Base-by-base conservation (phyloP, 2,329 filamentous ascomycete species). In the Pseudogymnoascus sp. region DNA sequence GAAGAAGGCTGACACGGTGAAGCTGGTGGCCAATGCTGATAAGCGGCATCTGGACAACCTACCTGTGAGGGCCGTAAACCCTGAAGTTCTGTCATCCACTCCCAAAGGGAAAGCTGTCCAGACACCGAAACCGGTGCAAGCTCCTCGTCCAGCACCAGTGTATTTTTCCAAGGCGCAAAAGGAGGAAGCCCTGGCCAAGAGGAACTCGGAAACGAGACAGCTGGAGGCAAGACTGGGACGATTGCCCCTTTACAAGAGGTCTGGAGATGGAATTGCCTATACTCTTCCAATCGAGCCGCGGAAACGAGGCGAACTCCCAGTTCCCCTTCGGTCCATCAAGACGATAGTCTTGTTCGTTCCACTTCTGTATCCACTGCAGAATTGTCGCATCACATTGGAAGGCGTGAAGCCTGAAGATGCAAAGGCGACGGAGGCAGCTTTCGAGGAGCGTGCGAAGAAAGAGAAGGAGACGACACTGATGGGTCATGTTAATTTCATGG, bases 201-300 rank as follows among this genome's bases (percentile, higher is more conserved):
- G 90, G 64, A 83, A 85, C 19, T 77, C 81, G 58, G 88, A 93
- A 71, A 83, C 83, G 23, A 83, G 86, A 38, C 89, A 92, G 69
- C 80, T 94, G 0, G 89, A 92, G 75, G 82, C 89, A 29, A 84
- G 90, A 33, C 85, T 94, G 79, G 83, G 87, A 14, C 81, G 87
- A 66, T 72, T 88, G 59, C 80, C 84, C 1, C 74, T 84, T 37
- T 94, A 89, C 70, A 82, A 84, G 31, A 89, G 87, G 66, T 87
- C 86, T 1, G 77, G 81, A 31, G 88, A 92, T 73, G 89, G 88
- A 1, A 78, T 87, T 64, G 81, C 84, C 14, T 93, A 88, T 71
- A 87, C 83, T 1, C 72, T 93, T 11, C 88, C 89, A 0, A 75
- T 94, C 2, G 85, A 90, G 65, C 86, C 88, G 1, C 81, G 80